Conservation (phyloP, 2,329 filamentous ascomycete genomes). For the Lachnellula subtilissima region DNA sequence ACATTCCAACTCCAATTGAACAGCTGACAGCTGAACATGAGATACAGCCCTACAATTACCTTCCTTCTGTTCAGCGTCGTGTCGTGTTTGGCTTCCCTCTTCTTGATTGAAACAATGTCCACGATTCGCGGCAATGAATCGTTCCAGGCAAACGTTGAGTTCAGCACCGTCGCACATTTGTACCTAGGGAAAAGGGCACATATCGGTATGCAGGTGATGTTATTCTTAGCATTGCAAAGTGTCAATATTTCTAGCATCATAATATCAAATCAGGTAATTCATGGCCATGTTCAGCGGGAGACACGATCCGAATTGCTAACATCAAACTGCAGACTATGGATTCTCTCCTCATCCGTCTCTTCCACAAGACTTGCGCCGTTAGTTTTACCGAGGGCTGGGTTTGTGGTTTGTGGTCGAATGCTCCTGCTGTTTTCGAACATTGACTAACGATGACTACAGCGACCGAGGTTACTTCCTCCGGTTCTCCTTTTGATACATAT, state of each 20-base stretch:
- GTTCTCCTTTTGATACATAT: no score
- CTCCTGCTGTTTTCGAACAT: no score
- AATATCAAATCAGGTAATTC: constrained; percentile 4
- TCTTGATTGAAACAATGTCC: no score
- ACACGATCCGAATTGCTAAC: background rate
- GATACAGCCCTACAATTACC: no score
- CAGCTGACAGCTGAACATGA: no score
- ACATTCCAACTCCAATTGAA: no score
- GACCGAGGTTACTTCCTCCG: no score
- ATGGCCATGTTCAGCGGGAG: background rate
- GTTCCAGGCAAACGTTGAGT: no score
- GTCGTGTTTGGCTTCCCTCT: no score
- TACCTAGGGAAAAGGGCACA: constrained; percentile 1
- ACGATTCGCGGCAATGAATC: no score
- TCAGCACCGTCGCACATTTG: background rate
- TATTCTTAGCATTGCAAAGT: constrained; percentile 4
- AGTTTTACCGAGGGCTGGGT: constrained; percentile 1
- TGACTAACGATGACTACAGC: no score
- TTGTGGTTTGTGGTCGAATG: background rate
- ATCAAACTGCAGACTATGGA: constrained; percentile 2
- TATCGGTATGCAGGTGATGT: constrained; percentile 2
- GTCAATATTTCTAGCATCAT: constrained; percentile 8
- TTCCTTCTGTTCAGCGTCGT: no score
- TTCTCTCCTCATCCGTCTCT: background rate
- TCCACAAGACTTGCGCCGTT: constrained; percentile 4